Base-by-base conservation (phyloP, 108 stramenopile species). In the Skeletonema menzelii region DNA sequence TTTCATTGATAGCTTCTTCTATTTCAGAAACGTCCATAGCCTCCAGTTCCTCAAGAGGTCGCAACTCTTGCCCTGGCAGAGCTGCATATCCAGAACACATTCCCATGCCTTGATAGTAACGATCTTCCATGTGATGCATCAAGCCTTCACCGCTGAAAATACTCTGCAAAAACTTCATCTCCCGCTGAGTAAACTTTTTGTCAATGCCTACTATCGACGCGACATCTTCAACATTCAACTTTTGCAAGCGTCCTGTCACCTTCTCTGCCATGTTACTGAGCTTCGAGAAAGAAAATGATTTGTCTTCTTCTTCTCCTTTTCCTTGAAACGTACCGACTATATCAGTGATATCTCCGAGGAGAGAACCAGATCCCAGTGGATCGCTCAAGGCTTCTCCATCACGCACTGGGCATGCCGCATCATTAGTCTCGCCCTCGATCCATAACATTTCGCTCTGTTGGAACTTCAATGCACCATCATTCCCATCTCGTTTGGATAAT, bases 121-220 rank as follows among this genome's bases (percentile, higher is more conserved):
- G 70, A 47, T 89, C 88, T 68, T 95, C 95, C 79, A 95, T 72
- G 75, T 95, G 95, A 67, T 95, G 84, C 3, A 76, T 82, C 8
- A 95, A 59, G 4, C 86, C 92, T 38, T 85, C 83, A 5, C 92
- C 92, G 31, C 85, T 76, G 32, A 90, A 61, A 26, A 95, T 67
- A 35, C 84, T 82, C 58, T 85, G 80, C 26, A 93, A 70, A 8
- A 95, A 78, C 69, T 86, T 77, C 27, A 88, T 30, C 67, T 95
- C 95, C 10, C 92, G 82, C 30, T 82, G 78, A 10, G 90, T 72
- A 59, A 91, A 95, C n/a, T 65, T 69, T 26, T 67, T 74, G 14
- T 92, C 90, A 31, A 94, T 86, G 3, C 93, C 93, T 1, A 94
- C 75, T 4, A 94, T 20, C 34, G 82, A 82, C 1, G 90, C 65